These are phyloP conservation scores for Spirogloea muscicola DNA, from an alignment of 139 green algal species.

Conservation along the genomic window DNA sequence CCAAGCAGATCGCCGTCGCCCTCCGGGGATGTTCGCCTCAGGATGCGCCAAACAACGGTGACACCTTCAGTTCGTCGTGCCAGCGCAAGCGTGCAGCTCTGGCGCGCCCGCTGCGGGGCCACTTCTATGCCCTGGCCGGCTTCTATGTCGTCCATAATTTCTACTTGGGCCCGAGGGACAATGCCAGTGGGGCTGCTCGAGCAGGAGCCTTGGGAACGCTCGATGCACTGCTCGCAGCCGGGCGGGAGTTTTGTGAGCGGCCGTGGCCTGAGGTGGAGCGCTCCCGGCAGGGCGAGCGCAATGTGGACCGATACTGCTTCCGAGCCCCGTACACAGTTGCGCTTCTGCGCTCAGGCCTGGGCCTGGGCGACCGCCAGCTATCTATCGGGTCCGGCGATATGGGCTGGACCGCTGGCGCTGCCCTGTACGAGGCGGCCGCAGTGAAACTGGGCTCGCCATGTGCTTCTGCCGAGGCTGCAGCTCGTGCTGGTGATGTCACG, in stretches of 20 bases:
- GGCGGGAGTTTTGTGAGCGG: constrained; percentile 3
- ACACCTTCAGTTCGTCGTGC: too few relatives aligned
- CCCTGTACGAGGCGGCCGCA: constrained; percentile 59
- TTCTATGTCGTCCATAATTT: constrained; percentile 80
- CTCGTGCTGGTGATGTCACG: too few relatives aligned
- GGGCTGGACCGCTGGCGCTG: constrained; percentile 74
- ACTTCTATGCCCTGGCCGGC: constrained; percentile 63
- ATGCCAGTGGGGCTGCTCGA: constrained; percentile 9
- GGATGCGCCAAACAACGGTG: neutral
- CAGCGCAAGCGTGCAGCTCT: too few relatives aligned
- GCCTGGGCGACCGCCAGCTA: constrained; percentile 45
- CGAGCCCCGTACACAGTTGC: constrained; percentile 66
- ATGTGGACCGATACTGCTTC: constrained; percentile 77
- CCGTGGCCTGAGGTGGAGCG: constrained; percentile 29
- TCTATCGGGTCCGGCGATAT: constrained; percentile 55
- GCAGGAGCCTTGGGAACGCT: constrained; percentile 43
- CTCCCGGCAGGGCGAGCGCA: constrained; percentile 49
- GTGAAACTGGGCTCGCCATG: too few relatives aligned
- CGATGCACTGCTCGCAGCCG: constrained; percentile 21
- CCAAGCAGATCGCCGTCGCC: neutral
- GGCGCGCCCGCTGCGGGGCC: neutral
- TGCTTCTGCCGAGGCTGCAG: too few relatives aligned
- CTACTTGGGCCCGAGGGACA: too few relatives aligned
- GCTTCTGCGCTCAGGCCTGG: constrained; percentile 66
- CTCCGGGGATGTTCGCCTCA: neutral